phyloP scores from a whole-genome alignment of 352 stramenopile genomes.

The Thalassiosira exigua region DNA sequence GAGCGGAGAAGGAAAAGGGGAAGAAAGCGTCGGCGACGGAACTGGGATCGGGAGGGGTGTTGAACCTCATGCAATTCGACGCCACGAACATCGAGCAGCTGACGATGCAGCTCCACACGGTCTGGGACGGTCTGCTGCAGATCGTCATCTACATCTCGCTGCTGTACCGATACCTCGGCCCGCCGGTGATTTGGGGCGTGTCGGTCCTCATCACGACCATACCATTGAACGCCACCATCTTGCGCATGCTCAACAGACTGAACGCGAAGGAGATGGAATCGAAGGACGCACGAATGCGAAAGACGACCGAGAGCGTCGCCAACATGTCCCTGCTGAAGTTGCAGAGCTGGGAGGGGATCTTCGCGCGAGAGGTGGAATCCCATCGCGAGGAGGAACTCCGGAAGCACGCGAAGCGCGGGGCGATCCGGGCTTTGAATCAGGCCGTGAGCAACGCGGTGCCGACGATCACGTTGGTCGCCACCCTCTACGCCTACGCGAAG shows the following conservation, averaged over 20 bases:
- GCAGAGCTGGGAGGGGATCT: conserved; percentile 71
- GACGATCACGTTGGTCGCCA: conserved; percentile 75
- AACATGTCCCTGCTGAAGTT: conserved; percentile 84
- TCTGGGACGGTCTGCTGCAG: conserved; percentile 79
- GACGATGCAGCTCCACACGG: conserved; percentile 76
- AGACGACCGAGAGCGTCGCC: conserved; percentile 73
- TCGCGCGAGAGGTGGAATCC: conserved; percentile 65
- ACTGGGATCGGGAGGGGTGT: conserved; percentile 61
- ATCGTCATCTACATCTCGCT: conserved; percentile 54
- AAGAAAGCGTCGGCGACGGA: conserved; percentile 6
- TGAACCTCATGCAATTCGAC: conserved; percentile 82
- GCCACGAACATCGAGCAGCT: conserved; percentile 68
- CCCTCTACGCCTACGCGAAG: conserved; percentile 68
- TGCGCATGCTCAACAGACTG: conserved; percentile 72
- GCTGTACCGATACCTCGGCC: conserved; percentile 48
- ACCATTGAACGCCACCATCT: conserved; percentile 69
- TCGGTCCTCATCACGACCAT: conserved; percentile 71
- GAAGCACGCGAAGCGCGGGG: conserved; percentile 57
- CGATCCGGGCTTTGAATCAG: conserved; percentile 70
- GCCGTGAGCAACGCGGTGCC: conserved; percentile 75
- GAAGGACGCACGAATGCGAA: conserved; percentile 74
- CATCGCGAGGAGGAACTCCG: conserved; percentile 66
- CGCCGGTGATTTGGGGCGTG: conserved; percentile 50
- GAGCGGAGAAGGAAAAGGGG: conserved; percentile 15
- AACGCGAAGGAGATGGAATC: conserved; percentile 64